A percentile compares a stretch with the other conserved stretches of the same genome.
These are phyloP conservation scores for Anastatica hierochuntica DNA, from an alignment of 345 rosid species.

Conservation along the genomic window DNA sequence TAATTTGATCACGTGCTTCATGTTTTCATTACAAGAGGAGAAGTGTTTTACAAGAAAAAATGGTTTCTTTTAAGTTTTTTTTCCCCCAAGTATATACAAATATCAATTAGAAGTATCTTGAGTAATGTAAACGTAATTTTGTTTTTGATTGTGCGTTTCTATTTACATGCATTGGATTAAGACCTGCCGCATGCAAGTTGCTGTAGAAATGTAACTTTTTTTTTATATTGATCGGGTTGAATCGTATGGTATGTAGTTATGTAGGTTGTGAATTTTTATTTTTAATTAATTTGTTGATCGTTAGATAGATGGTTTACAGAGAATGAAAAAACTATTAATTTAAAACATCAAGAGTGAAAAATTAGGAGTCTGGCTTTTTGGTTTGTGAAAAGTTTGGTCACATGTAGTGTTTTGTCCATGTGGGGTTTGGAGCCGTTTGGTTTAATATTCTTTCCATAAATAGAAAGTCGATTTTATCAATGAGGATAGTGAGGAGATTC, in stretches of 20 bases:
- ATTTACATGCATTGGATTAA: too few relatives aligned
- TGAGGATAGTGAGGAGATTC: constrained; percentile 1
- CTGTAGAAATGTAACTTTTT: too few relatives aligned
- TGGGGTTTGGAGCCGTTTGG: constrained; percentile 9
- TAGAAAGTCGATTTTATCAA: constrained; percentile 9
- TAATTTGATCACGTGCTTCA: constrained; percentile 25
- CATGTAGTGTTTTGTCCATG: constrained; percentile 13
- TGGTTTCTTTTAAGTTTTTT: background rate
- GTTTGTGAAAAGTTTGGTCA: constrained; percentile 9
- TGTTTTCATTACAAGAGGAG: constrained; percentile 8
- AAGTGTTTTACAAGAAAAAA: background rate
- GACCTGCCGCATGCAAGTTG: too few relatives aligned
- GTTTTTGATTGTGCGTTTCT: too few relatives aligned
- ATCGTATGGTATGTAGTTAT: too few relatives aligned
- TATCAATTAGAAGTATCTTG: background rate
- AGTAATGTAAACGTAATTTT: background rate
- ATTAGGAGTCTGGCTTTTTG: constrained; percentile 1
- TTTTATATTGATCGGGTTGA: too few relatives aligned
- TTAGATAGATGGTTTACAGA: too few relatives aligned
- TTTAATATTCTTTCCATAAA: constrained; percentile 5
- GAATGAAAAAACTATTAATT: too few relatives aligned
- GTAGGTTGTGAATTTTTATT: too few relatives aligned
- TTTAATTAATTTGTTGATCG: too few relatives aligned
- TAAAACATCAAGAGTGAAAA: too few relatives aligned
- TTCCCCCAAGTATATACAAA: background rate